Conservation (phyloP, 345 rosid species). For the Kernera saxatilis region DNA sequence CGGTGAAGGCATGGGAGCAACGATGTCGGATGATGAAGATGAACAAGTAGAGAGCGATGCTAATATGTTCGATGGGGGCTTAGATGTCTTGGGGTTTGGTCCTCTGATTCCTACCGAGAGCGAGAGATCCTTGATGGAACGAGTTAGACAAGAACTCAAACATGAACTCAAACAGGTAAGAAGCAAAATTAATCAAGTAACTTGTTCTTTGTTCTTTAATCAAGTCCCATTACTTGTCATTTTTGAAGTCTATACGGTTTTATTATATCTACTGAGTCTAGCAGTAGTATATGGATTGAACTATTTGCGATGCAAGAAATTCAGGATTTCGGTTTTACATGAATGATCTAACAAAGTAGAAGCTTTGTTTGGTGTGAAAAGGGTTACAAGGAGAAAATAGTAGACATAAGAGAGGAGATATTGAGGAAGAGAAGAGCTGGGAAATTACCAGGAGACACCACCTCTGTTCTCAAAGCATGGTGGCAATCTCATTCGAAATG, state of each 20-base stretch:
- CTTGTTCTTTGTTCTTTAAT: background rate
- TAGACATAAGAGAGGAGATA: constrained; percentile 94
- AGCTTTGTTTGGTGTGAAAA: constrained; percentile 20
- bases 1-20: constrained; percentile 92
- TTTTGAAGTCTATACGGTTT: background rate
- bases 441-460: constrained; percentile 95
- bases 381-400: constrained; percentile 97
- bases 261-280: background rate
- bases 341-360: constrained; percentile 13
- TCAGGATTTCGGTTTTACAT: background rate
- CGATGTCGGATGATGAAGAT: constrained; percentile 97
- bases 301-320: background rate
- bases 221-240: background rate
- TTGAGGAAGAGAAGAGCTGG: constrained; percentile 98
- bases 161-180: constrained; percentile 93
- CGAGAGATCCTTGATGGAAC: constrained; percentile 95
- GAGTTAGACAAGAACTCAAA: constrained; percentile 92
- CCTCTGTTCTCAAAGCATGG: constrained; percentile 86
- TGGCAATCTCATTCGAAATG: constrained; percentile 98
- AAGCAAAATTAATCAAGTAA: background rate
- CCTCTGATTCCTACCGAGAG: constrained; percentile 94
- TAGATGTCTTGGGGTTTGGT: constrained; percentile 92
- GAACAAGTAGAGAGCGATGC: constrained; percentile 89
- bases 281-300: background rate
- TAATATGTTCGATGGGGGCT: constrained; percentile 67